Evolutionary conservation across 257 asterid species (phyloP).

Genomic region (Solanum raphanifolium): DNA sequence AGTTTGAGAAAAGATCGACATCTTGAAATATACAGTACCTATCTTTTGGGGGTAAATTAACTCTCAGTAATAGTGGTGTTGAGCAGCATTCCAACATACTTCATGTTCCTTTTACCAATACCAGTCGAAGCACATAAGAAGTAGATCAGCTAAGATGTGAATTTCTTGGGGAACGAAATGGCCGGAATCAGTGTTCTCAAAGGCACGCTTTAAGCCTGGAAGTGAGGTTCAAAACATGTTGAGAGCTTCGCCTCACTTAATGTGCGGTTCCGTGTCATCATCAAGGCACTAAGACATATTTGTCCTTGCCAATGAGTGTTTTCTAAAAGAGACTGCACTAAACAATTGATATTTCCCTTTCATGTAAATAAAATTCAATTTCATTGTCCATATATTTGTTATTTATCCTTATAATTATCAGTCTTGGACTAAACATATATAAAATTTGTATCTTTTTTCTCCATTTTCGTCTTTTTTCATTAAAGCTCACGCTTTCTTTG

Average conservation of each 20-base stretch:
- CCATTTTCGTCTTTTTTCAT: neutral
- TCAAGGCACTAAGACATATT: neutral
- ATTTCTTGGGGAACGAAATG: neutral
- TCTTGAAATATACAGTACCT: neutral
- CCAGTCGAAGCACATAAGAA: neutral
- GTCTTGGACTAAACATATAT: neutral
- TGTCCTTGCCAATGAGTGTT: neutral
- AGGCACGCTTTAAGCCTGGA: neutral
- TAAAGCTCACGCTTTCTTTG: neutral
- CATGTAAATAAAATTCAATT: neutral
- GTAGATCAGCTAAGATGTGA: neutral
- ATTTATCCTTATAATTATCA: neutral
- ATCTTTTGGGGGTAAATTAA: neutral
- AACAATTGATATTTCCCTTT: neutral
- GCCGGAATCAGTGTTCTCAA: neutral
- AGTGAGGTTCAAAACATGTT: neutral
- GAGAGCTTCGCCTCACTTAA: neutral
- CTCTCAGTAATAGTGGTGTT: neutral
- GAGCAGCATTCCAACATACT: neutral
- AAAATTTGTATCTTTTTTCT: neutral
- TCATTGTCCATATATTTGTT: neutral
- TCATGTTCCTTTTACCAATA: neutral
- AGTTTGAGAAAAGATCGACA: neutral
- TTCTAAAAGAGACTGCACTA: neutral
- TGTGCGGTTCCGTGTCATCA: neutral